phyloP scores from a whole-genome alignment of 2,329 filamentous ascomycete genomes.

The Alternaria hordeiaustralica region DNA sequence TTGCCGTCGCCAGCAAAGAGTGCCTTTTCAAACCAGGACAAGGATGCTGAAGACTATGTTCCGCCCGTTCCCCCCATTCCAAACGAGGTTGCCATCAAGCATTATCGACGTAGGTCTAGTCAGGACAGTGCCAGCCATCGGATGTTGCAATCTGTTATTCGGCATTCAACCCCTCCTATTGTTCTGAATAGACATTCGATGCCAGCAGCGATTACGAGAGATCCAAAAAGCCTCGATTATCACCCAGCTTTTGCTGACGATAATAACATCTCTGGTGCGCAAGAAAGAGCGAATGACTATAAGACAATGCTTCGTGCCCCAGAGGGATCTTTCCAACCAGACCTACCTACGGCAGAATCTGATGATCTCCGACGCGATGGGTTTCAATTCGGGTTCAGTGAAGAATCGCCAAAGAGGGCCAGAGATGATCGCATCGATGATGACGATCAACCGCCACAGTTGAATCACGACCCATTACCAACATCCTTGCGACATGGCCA shows the following conservation, averaged over 20 bases:
- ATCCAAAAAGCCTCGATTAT: neutral
- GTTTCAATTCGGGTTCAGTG: neutral
- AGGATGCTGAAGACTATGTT: constrained; percentile 26
- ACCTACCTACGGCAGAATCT: neutral
- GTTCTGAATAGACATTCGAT: constrained; percentile 6
- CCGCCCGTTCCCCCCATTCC: constrained; percentile 43
- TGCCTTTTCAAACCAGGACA: constrained; percentile 28
- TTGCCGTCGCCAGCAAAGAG: constrained; percentile 41
- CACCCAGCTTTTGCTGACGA: constrained; percentile 5
- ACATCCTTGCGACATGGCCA: neutral
- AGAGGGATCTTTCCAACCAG: neutral
- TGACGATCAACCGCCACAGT: constrained; percentile 30
- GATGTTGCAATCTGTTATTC: constrained; percentile 38
- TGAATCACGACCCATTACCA: constrained; percentile 29
- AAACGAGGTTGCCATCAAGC: constrained; percentile 18
- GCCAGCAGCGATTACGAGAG: constrained; percentile 4
- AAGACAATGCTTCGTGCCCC: neutral
- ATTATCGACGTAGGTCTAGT: constrained; percentile 14
- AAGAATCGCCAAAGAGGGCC: neutral
- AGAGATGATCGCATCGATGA: constrained; percentile 7
- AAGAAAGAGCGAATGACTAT: neutral
- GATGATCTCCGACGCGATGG: neutral
- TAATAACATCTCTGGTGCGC: neutral
- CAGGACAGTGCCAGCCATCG: constrained; percentile 29
- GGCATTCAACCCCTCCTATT: constrained; percentile 31